Evolutionary conservation across 1,284 basidiomycete genomes (phyloP), one percentile per base, ranked within the genome.

Genomic region (Athelia psychrophila): DNA sequence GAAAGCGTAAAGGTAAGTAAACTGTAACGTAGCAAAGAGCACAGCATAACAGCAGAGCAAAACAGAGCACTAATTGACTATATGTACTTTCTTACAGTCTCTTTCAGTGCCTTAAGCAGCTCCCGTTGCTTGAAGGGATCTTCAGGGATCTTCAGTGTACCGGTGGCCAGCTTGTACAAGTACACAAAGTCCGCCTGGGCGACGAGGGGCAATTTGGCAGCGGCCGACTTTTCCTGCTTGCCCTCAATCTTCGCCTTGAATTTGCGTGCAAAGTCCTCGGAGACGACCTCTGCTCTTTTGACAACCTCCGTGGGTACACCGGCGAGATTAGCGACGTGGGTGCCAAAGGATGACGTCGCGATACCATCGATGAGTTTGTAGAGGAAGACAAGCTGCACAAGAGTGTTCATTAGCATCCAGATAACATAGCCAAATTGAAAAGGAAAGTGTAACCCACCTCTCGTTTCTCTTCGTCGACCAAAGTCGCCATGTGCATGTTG

Each of bases 401-500:
- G 15, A 27, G 22, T 8, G 23, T 9, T 46, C 22, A 9, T 22
- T 12, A 22, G 16, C 10, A 27, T 46, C 24, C 44, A 23, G 25
- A 27, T n/a, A 20, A 9, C n/a, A 8, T 16, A 8, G 27, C 27
- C 38, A 42, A 30, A 42, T 42, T 42, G n/a, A n/a, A n/a, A n/a
- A n/a, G n/a, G n/a, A n/a, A n/a, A n/a, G 15, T 35, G 42, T 36
- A 49, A 64, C 72, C 20, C 55, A 91, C 93, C 71, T 92, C 91
- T 53, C 86, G 81, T 64, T 91, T 90, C 56, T 90, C 86, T 51
- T 97, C 93, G 63, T 97, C 91, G 2, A 98, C 89, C 50, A 91
- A 79, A 0, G 94, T 97, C 44, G 88, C 80, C 95, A 98, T 97
- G 68, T 95, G 87, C 87, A 95, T 95, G 56, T 87, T 91, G 51